Evolutionary conservation across 768 basidiomycete species (phyloP).

Genomic region (Jaapia argillacea): DNA sequence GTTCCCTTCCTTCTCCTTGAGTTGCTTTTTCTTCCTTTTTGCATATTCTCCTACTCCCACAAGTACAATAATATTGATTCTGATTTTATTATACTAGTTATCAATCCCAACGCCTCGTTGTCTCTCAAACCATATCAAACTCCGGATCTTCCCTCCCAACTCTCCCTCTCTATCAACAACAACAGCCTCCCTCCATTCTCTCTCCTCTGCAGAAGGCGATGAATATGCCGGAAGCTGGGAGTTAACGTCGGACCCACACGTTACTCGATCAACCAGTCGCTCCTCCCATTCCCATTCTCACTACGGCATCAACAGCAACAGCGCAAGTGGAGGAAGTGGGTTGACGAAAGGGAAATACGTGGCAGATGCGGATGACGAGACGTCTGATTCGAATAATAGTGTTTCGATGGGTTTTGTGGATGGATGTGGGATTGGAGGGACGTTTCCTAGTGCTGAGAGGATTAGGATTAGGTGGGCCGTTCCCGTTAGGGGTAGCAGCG

Average conservation of each 20-base stretch:
- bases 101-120: slow-evolving; percentile 74
- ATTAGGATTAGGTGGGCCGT: slow-evolving; percentile 74
- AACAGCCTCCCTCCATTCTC: slow-evolving; percentile 55
- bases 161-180: slow-evolving; percentile 27
- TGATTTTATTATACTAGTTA: too few species aligned
- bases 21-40: slow-evolving; percentile 2
- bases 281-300: slow-evolving; percentile 19
- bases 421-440: slow-evolving; percentile 61
- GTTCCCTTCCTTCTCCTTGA: too few species aligned
- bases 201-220: slow-evolving; percentile 74
- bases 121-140: slow-evolving; percentile 62
- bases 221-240: slow-evolving; percentile 59
- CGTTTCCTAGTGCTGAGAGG: slow-evolving; percentile 69
- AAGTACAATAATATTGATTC: too few species aligned
- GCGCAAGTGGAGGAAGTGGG: too few species aligned
- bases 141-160: slow-evolving; percentile 63
- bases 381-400: slow-evolving; percentile 57
- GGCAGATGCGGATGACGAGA: slow-evolving; percentile 75
- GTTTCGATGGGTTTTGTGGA: slow-evolving; percentile 46
- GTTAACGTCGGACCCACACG: slow-evolving; percentile 66
- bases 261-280: slow-evolving; percentile 51
- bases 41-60: too few species aligned
- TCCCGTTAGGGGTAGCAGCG: slow-evolving; percentile 38
- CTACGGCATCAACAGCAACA: too few species aligned
- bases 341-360: too few species aligned